Evolutionary conservation across 371 early-diverging fungal genomes (phyloP), one percentile per base, ranked within the genome.

Genomic region (Mucor piriformis): DNA sequence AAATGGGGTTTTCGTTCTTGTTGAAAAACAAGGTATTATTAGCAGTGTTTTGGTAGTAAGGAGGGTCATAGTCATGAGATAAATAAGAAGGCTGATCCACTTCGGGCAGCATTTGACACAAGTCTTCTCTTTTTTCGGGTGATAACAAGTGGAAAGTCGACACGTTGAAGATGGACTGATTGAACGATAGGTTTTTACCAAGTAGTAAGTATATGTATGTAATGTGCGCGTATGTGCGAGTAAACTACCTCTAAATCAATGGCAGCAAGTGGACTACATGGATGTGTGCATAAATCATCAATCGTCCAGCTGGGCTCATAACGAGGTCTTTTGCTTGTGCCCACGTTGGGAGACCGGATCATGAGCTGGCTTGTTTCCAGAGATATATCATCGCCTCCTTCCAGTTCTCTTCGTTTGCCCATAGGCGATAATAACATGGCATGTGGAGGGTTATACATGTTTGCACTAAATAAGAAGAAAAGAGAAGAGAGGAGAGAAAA

Each of bases 181-280:
- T n/a, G n/a, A n/a, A n/a, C n/a, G n/a, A n/a, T n/a, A n/a, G n/a
- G n/a, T n/a, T n/a, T n/a, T n/a, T n/a, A n/a, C n/a, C n/a, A n/a
- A n/a, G n/a, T n/a, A n/a, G n/a, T n/a, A n/a, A n/a, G n/a, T n/a
- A n/a, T n/a, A n/a, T n/a, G n/a, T n/a, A n/a, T n/a, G n/a, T n/a
- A n/a, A n/a, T n/a, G n/a, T n/a, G n/a, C n/a, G n/a, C n/a, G n/a
- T n/a, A n/a, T n/a, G n/a, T n/a, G n/a, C n/a, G n/a, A n/a, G n/a
- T n/a, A n/a, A n/a, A n/a, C n/a, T n/a, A 79, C 79, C 62, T 79
- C 72, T 38, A 79, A 57, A 13, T 73, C 69, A 53, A 68, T 50
- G 15, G 63, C 57, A n/a, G 70, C 76, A 18, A 79, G 51, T 18
- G 68, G 64, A 43, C 72, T 72, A 54, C 61, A 66, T 12, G 74